These are phyloP conservation scores for Blastomyces gilchristii DNA, from an alignment of 2,329 filamentous ascomycete species.

Conservation along the genomic window DNA sequence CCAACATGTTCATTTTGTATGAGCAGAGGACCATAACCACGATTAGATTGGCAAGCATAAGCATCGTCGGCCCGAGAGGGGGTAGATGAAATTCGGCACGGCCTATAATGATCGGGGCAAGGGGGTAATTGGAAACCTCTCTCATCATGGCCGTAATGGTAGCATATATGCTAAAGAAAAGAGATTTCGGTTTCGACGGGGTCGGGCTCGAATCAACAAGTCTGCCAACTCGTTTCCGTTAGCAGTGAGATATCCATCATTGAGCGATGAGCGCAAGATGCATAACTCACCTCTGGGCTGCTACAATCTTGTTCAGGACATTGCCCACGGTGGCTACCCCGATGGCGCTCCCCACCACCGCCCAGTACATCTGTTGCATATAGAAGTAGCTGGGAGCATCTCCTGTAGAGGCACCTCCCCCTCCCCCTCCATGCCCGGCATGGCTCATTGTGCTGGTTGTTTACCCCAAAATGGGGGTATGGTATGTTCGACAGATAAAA, in stretches of 20 bases:
- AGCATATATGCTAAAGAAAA: slow-evolving; percentile 40
- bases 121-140: slow-evolving; percentile 42
- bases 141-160: slow-evolving; percentile 45
- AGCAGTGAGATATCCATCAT: neutral
- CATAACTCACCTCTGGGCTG: slow-evolving; percentile 38
- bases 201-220: slow-evolving; percentile 35
- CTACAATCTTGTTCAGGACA: slow-evolving; percentile 39
- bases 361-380: slow-evolving; percentile 46
- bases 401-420: slow-evolving; percentile 23
- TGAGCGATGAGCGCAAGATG: neutral
- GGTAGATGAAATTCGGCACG: slow-evolving; percentile 29
- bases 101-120: slow-evolving; percentile 27
- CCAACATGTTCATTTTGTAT: slow-evolving; percentile 43
- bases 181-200: slow-evolving; percentile 45
- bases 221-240: slow-evolving; percentile 24
- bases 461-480: neutral
- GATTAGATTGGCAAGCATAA: slow-evolving; percentile 37
- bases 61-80: slow-evolving; percentile 29
- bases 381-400: slow-evolving; percentile 35
- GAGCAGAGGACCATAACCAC: slow-evolving; percentile 46
- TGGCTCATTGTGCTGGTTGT: slow-evolving; percentile 2
- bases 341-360: slow-evolving; percentile 35
- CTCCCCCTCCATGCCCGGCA: slow-evolving; percentile 7
- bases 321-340: slow-evolving; percentile 30
- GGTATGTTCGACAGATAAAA: neutral